Evolutionary conservation across 352 stramenopile species (phyloP), one percentile per base, ranked within the genome.

Genomic region (Peronosclerospora sorghi): DNA sequence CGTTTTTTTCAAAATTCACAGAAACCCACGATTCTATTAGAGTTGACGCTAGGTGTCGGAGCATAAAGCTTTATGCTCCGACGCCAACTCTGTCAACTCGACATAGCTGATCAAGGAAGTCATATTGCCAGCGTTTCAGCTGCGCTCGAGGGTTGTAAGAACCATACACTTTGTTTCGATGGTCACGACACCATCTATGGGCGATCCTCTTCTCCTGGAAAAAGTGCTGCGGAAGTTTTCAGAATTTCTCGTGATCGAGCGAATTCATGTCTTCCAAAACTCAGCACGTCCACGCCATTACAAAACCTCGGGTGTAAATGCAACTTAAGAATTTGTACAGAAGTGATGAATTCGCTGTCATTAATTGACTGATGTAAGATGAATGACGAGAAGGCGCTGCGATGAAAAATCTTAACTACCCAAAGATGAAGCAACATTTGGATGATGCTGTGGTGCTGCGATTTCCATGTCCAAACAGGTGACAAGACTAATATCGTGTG

Each of bases 101-200:
- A n/a, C n/a, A n/a, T n/a, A n/a, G n/a, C n/a, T n/a, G n/a, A n/a
- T n/a, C n/a, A n/a, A n/a, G n/a, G n/a, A n/a, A n/a, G n/a, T n/a
- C n/a, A n/a, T n/a, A n/a, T n/a, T n/a, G n/a, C n/a, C n/a, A n/a
- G n/a, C n/a, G n/a, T n/a, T n/a, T n/a, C n/a, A n/a, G n/a, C n/a
- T n/a, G n/a, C n/a, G n/a, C n/a, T n/a, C n/a, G n/a, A n/a, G n/a
- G n/a, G n/a, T n/a, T n/a, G n/a, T n/a, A n/a, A n/a, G n/a, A n/a
- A n/a, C n/a, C n/a, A n/a, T n/a, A n/a, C n/a, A 0, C n/a, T n/a
- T n/a, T n/a, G n/a, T n/a, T n/a, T n/a, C n/a, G n/a, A n/a, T n/a
- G n/a, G n/a, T n/a, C n/a, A 50, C 14, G 83, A 96, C 34, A 96
- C 86, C 2, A 95, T 96, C 56, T 96, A 88, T 52, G 86, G 84